Evolutionary conservation across 805 yeast genomes (phyloP).

Genomic region (Wilhelminamyces savonicus): DNA sequence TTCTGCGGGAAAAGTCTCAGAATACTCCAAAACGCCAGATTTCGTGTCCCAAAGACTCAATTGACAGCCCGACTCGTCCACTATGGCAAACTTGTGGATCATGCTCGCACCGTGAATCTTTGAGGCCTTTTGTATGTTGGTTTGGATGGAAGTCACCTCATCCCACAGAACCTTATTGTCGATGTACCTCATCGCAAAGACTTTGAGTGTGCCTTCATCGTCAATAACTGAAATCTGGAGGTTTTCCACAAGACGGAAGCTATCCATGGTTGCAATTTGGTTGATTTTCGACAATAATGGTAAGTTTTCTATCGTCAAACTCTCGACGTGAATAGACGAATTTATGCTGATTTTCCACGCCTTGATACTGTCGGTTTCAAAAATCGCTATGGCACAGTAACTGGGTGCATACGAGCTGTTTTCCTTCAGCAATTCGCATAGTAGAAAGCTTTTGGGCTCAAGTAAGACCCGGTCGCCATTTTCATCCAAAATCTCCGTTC

Average conservation of each 20-base stretch:
- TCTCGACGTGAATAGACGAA: no score
- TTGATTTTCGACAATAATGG: slow-evolving; percentile 21
- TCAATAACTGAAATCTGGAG: slow-evolving; percentile 53
- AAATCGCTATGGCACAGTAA: slow-evolving; percentile 47
- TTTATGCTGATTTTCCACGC: slow-evolving; percentile 37
- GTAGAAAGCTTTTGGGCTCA: slow-evolving; percentile 19
- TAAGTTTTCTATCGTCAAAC: no score
- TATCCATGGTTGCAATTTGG: slow-evolving; percentile 55
- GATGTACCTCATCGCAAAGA: slow-evolving; percentile 13
- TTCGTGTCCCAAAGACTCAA: slow-evolving; percentile 78
- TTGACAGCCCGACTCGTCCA: slow-evolving; percentile 44
- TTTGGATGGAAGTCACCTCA: slow-evolving; percentile 41
- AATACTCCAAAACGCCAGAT: slow-evolving; percentile 61
- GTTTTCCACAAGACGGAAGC: no score
- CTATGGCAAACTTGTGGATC: slow-evolving; percentile 67
- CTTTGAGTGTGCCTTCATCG: slow-evolving; percentile 21
- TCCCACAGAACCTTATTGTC: slow-evolving; percentile 44
- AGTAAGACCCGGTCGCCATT: slow-evolving; percentile 2
- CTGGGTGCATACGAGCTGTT: not conserved
- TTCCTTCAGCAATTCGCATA: slow-evolving; percentile 8
- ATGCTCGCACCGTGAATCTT: slow-evolving; percentile 65
- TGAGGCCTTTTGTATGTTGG: slow-evolving; percentile 49
- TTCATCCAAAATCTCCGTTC: slow-evolving; percentile 5
- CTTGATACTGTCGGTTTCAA: slow-evolving; percentile 22
- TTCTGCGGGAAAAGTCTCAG: slow-evolving; percentile 31